A percentile compares a stretch with the other conserved stretches of the same genome.
Evolutionary conservation across 768 basidiomycete genomes (phyloP).

Genomic region (Hygrocybe punicea): DNA sequence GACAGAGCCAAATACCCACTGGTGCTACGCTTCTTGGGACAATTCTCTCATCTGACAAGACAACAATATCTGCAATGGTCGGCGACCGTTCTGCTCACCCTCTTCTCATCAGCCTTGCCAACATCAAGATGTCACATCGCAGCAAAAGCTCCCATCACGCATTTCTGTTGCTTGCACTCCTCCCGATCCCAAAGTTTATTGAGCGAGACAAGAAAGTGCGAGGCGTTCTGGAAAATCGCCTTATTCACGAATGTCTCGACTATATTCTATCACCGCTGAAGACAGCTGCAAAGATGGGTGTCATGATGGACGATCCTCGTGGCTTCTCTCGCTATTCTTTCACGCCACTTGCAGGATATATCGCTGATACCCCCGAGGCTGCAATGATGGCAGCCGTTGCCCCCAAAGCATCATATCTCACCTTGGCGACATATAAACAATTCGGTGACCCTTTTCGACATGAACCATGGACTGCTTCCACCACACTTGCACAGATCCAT

Average conservation of each 20-base stretch:
- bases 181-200: conserved; percentile 22
- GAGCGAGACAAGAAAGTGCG: conserved; percentile 9
- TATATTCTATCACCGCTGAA: conserved; percentile 17
- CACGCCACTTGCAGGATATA: conserved; percentile 16
- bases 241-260: conserved; percentile 20
- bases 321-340: conserved; percentile 17
- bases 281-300: conserved; percentile 15
- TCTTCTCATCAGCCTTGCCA: conserved; percentile 10
- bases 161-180: conserved; percentile 16
- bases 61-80: no score
- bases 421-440: no score
- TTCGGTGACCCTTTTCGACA: conserved; percentile 20
- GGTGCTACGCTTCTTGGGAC: no score
- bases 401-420: no score
- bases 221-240: no score
- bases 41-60: no score
- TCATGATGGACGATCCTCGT: conserved; percentile 19
- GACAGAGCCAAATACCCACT: no score
- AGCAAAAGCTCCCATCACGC: no score
- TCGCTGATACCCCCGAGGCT: no score
- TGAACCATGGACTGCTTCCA: conserved; percentile 4
- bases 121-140: conserved; percentile 12
- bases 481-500: conserved; percentile 9
- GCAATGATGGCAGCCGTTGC: no score
- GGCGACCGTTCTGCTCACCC: conserved; percentile 13